Conservation (phyloP, 75 land plant genomes). For the Sequoia sempervirens region DNA sequence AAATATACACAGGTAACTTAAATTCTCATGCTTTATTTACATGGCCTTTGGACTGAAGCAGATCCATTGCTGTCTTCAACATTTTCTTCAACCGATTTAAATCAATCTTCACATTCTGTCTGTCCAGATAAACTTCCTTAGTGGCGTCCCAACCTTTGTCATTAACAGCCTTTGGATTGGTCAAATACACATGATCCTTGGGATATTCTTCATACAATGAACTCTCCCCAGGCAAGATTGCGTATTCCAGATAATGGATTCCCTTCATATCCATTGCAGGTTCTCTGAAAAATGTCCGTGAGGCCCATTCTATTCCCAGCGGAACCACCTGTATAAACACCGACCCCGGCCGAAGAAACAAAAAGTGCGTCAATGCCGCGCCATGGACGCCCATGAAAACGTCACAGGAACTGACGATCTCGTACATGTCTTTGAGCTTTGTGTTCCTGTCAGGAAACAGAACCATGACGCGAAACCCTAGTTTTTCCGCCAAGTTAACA, state of each 20-base stretch:
- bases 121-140: too few species aligned
- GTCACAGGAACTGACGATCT: conserved; percentile 30
- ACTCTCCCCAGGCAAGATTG: too few species aligned
- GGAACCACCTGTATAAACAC: conserved; percentile 59
- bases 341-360: conserved; percentile 45
- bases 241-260: too few species aligned
- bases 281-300: conserved; percentile 35
- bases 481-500: conserved; percentile 23
- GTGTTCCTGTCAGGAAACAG: conserved; percentile 15
- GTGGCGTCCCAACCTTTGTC: too few species aligned
- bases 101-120: too few species aligned
- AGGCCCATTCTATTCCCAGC: conserved; percentile 51
- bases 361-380: conserved; percentile 47
- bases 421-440: conserved; percentile 26
- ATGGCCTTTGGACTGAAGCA: conserved; percentile 15
- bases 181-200: too few species aligned
- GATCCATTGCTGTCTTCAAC: conserved; percentile 36
- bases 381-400: conserved; percentile 64
- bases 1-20: background rate
- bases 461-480: conserved; percentile 45
- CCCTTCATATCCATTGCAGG: conserved; percentile 53
- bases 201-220: too few species aligned
- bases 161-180: too few species aligned
- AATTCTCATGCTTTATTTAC: background rate
- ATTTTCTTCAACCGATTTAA: too few species aligned